A percentile compares a stretch with the other conserved stretches of the same genome.
These are phyloP conservation scores for Coelastrella sp. DNA, from an alignment of 139 green algal species.

Conservation along the genomic window DNA sequence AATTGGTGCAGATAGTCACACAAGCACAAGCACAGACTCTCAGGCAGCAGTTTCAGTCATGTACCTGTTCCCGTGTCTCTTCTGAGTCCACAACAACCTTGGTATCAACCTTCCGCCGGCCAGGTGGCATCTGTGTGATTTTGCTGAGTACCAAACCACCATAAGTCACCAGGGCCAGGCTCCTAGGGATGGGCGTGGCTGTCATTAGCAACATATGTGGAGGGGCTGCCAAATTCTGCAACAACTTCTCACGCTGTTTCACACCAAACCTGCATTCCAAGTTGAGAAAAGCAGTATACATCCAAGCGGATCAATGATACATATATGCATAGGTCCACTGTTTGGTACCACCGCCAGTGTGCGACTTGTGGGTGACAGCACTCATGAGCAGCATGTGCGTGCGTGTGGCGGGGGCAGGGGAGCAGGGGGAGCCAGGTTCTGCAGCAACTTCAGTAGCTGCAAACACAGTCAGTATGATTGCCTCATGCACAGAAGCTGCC, in stretches of 20 bases:
- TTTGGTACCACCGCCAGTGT: too few species aligned
- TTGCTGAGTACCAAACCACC: constrained; percentile 74
- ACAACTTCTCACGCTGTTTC: constrained; percentile 80
- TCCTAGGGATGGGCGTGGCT: constrained; percentile 97
- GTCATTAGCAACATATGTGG: constrained; percentile 96
- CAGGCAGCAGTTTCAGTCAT: too few species aligned
- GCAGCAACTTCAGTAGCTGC: background rate
- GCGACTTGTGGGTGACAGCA: too few species aligned
- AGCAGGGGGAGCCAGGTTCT: too few species aligned
- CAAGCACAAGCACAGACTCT: background rate
- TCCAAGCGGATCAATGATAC: background rate
- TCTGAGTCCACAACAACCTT: constrained; percentile 58
- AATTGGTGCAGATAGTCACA: too few species aligned
- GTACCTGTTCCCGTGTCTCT: constrained; percentile 52
- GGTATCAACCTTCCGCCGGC: constrained; percentile 70
- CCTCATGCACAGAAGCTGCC: constrained; percentile 68
- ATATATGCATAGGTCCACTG: too few species aligned
- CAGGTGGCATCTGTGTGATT: constrained; percentile 84
- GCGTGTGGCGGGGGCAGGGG: too few species aligned
- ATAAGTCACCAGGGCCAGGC: constrained; percentile 83
- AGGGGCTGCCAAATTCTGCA: constrained; percentile 56
- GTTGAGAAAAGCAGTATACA: background rate
- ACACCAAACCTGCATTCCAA: constrained; percentile 85
- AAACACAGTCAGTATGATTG: background rate
- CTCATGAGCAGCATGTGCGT: too few species aligned